A percentile compares a stretch with the other conserved stretches of the same genome.
phyloP scores from a whole-genome alignment of 345 rosid genomes.

The Crucihimalaya himalaica region DNA sequence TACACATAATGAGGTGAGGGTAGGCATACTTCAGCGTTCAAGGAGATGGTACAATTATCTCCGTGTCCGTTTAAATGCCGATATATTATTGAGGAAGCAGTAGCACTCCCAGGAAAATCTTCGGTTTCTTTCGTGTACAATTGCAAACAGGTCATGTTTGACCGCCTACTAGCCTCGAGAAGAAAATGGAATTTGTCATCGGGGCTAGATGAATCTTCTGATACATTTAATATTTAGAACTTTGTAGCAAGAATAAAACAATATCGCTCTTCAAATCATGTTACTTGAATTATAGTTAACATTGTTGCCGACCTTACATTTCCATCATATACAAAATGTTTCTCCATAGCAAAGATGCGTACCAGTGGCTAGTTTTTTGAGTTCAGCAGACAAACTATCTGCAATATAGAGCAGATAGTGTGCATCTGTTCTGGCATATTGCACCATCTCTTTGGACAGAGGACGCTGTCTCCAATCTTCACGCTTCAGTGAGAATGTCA shows the following conservation, averaged over 20 bases:
- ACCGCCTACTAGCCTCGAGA: conserved; percentile 88
- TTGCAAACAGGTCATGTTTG: conserved; percentile 82
- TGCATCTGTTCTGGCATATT: conserved; percentile 81
- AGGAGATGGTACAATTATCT: conserved; percentile 46
- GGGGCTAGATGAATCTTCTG: conserved; percentile 72
- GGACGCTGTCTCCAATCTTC: conserved; percentile 99
- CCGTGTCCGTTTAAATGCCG: conserved; percentile 65
- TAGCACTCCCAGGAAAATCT: conserved; percentile 74
- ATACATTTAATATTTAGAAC: conserved; percentile 49
- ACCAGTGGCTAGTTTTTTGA: conserved; percentile 66
- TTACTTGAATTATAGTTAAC: background rate
- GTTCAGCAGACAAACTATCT: conserved; percentile 58
- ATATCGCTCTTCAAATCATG: conserved; percentile 6
- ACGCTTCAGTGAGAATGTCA: conserved; percentile 53
- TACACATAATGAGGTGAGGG: conserved; percentile 3
- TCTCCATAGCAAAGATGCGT: conserved; percentile 30
- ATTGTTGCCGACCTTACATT: background rate
- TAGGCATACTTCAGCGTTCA: conserved; percentile 57
- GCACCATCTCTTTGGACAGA: conserved; percentile 69
- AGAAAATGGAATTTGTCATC: conserved; percentile 64
- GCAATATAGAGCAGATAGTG: conserved; percentile 82
- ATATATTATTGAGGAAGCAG: conserved; percentile 73
- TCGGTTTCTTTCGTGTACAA: conserved; percentile 75
- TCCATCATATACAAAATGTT: background rate
- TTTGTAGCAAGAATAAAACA: conserved; percentile 38